A percentile compares a stretch with the other conserved stretches of the same genome.
phyloP scores from a whole-genome alignment of 2,329 filamentous ascomycete species.

The Coleophoma crateriformis region DNA sequence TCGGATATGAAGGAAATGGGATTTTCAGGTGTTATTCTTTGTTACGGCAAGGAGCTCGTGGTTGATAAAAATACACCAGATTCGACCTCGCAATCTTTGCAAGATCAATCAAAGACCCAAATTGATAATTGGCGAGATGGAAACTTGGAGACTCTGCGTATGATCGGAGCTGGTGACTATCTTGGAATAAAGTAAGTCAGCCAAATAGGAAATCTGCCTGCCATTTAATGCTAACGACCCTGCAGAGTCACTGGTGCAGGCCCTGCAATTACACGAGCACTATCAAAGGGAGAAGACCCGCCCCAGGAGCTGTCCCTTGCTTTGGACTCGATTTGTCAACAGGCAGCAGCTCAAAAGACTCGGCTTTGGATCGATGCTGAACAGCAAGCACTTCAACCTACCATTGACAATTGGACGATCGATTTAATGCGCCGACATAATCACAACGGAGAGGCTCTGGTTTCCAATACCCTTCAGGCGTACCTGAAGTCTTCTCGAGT shows the following conservation, averaged over 20 bases:
- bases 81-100: too few species aligned
- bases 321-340: conserved; percentile 29
- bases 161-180: conserved; percentile 42
- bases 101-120: neutral
- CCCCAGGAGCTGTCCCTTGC: conserved; percentile 16
- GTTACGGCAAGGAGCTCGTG: neutral
- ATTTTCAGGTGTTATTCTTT: neutral
- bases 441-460: conserved; percentile 30
- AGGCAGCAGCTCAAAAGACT: conserved; percentile 33
- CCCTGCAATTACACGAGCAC: conserved; percentile 29
- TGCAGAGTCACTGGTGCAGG: conserved; percentile 42
- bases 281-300: conserved; percentile 31
- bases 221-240: conserved; percentile 1
- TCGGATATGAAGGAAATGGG: neutral
- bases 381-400: conserved; percentile 41
- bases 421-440: conserved; percentile 46
- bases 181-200: conserved; percentile 40
- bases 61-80: neutral
- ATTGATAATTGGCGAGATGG: conserved; percentile 39
- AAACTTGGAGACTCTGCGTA: conserved; percentile 44
- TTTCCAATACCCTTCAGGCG: conserved; percentile 45
- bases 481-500: conserved; percentile 41
- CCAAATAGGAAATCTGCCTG: neutral
- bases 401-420: conserved; percentile 46
- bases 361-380: conserved; percentile 46